Base-by-base conservation (phyloP, 768 basidiomycete species). In the Podaxis sp. region DNA sequence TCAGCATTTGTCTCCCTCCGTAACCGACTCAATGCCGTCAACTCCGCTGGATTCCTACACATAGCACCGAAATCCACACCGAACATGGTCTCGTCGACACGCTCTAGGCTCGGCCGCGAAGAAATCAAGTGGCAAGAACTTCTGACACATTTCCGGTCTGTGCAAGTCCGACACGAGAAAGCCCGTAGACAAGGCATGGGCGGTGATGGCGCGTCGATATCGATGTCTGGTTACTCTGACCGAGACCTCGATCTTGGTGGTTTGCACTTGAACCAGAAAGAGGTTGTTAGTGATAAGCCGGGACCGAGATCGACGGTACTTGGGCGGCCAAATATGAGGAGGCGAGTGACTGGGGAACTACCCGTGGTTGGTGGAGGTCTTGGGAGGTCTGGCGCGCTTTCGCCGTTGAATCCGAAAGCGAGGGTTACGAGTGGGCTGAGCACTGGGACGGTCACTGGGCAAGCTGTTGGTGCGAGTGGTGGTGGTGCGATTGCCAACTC, bases 71-170 rank as follows among this genome's bases (percentile, higher is more conserved):
- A 91, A 74, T 75, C 90, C 18, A 57, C 72, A 10, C 64, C 75
- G 4, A 71, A 71, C n/a, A 59, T 75, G 61, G 68, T 51, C 21
- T 27, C 76, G 50, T 69, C 86, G 1, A 78, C 86, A 18, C 85
- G 93, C 23, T 89, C 93, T 3, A 96, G 96, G 71, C 77, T 85
- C 32, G 80, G 81, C 2, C 83, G 91, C 25, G 94, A 92, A 46
- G 94, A 97, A 56, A 97, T 99, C 71, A 98, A 97, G 70, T 99
- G 97, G 97, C 88, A 89, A 69, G 97, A 98, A 62, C 81, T 99
- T 0, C 82, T 98, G 9, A 80, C 82, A 3, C 97, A 99, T 72
- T 99, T 99, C 79, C 88, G 95, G 16, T 77, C 84, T 0, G 87
- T 97, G 1, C 97, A 99, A 73, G 79, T 82, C 36, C 90, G 87